Evolutionary conservation across 108 stramenopile genomes (phyloP), one percentile per base, ranked within the genome.

Genomic region (Stephanodiscus triporus): DNA sequence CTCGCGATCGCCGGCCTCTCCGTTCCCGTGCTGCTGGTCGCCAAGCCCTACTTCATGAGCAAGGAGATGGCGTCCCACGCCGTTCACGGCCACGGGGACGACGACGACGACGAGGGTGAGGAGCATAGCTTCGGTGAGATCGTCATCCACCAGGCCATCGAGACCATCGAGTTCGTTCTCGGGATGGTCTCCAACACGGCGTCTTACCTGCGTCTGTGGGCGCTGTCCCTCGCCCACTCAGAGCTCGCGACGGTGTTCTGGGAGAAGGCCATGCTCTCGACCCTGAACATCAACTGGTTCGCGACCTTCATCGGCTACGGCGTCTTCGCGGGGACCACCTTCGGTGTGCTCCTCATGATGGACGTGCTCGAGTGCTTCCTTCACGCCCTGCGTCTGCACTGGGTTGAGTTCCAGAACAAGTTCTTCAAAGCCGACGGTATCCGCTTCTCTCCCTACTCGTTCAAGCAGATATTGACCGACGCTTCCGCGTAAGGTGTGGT

Each of bases 401-500:
- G 99, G 99, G 99, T 99, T 27, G 99, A 99, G 93, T 99, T 99
- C 85, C 98, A 99, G 85, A 98, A 91, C 86, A 99, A 99, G 88
- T 98, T 98, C 73, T 99, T 88, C 90, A 85, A 91, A 63, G 98
- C 95, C 19, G 97, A 98, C 81, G 97, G 97, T 55, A 79, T 96
- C 29, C 90, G 92, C 38, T 98, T 98, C 78, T 61, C 86, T 38
- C 97, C 97, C 30, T 94, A 94, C 66, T 86, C 83, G 22, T 97
- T 98, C 80, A 85, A 91, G 51, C 84, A 88, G 60, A 78, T 96
- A 51, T 84, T 97, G 63, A 83, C 86, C 37, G 91, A 94, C 61
- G 88, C 93, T 45, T 73, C 64, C 59, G 62, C 76, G 24, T 73
- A n/a, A 61, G 36, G 30, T 34, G 0, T 24, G 53, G 3, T 14